Evolutionary conservation across 2,329 filamentous ascomycete genomes (phyloP), one percentile per base, ranked within the genome.

Genomic region (Fusarium annulatum): DNA sequence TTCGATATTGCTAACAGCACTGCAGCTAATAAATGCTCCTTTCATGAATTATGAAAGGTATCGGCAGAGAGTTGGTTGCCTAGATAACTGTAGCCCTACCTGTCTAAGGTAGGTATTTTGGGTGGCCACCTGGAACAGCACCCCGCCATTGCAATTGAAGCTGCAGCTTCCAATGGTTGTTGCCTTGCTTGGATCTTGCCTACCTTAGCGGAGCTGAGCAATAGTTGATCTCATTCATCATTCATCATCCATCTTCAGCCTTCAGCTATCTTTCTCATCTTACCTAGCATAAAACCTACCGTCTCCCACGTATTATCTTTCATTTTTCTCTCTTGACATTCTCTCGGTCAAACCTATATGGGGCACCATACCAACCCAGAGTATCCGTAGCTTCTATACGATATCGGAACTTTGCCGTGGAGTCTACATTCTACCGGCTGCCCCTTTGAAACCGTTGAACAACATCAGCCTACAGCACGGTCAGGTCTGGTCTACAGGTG

Each of bases 131-230:
- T 43, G 11, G 33, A 33, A 33, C 33, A 49, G 26, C 30, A 73
- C 72, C 72, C 71, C 68, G 61, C 71, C 38, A 61, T 70, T 43
- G 28, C 62, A 48, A 36, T 55, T 51, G 55, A 57, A 58, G 51
- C 58, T 49, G 56, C 53, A 61, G 48, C 52, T 64, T 55, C 34
- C 49, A 61, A 67, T 62, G 45, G 56, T 43, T 53, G 55, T 51
- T 72, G 67, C 62, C 71, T 73, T 69, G 43, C 33, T 56, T 61
- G 30, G 28, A 60, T 18, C 62, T 67, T 48, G 58, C 19, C 36
- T 36, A 48, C 46, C 39, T 41, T 21, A 14, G 45, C 64, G 39
- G 61, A 67, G 64, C 61, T 66, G 61, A 60, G 51, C 65, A 45
- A 51, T 65, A 42, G 51, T 61, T 61, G 53, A 74, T 74, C 55